Conservation (phyloP, 2,329 filamentous ascomycete genomes). For the Trichoderma koningii region DNA sequence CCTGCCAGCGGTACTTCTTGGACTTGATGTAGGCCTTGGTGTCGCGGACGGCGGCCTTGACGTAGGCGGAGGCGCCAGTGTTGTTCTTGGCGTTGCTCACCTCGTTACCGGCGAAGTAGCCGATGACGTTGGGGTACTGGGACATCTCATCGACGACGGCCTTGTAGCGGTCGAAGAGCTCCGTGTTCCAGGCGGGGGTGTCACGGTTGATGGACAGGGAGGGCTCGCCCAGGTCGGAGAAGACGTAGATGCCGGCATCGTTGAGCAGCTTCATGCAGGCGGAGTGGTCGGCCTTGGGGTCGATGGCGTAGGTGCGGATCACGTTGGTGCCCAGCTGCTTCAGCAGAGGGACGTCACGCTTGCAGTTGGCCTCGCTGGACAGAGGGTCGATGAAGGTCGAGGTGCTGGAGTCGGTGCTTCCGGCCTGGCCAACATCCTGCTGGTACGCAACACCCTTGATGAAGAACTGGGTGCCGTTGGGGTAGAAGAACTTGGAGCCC, state of each 20-base stretch:
- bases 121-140: conserved; percentile 86
- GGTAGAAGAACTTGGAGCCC: conserved; percentile 88
- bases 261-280: conserved; percentile 82
- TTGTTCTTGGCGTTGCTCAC: conserved; percentile 88
- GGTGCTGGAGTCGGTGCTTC: conserved; percentile 47
- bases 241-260: conserved; percentile 88
- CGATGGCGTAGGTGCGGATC: conserved; percentile 92
- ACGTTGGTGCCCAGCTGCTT: conserved; percentile 80
- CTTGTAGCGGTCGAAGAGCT: conserved; percentile 79
- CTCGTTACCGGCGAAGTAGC: conserved; percentile 99
- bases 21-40: conserved; percentile 90
- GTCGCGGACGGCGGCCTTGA: conserved; percentile 97
- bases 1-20: conserved; percentile 75
- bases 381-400: conserved; percentile 79
- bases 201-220: conserved; percentile 81
- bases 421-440: conserved; percentile 67
- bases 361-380: conserved; percentile 68
- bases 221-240: conserved; percentile 87
- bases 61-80: conserved; percentile 86
- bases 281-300: conserved; percentile 76
- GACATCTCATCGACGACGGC: conserved; percentile 77
- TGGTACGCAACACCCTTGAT: conserved; percentile 96
- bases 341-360: conserved; percentile 83
- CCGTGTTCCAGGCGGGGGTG: conserved; percentile 74
- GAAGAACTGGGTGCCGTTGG: conserved; percentile 69